Conservation (phyloP, 331 rosid species). For the Stylosanthes scabra region DNA sequence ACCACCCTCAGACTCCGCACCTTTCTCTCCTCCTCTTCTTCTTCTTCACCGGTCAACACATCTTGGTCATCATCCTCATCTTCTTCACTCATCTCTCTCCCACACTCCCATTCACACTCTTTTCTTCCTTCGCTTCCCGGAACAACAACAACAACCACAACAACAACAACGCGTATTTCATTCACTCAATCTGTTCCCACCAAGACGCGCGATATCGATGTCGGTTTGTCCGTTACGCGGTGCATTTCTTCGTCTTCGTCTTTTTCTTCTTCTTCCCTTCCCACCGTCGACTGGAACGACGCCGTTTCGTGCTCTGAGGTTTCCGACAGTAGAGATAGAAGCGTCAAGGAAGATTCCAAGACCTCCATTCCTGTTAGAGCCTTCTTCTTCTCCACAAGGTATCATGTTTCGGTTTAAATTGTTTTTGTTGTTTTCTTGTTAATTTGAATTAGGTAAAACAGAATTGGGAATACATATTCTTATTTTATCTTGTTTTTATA, state of each 20-base stretch:
- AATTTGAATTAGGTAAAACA: constrained; percentile 8
- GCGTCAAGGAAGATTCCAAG: constrained; percentile 49
- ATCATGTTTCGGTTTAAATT: neutral
- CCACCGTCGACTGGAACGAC: constrained; percentile 72
- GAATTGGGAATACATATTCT: neutral
- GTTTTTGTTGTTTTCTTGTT: neutral
- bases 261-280: constrained; percentile 47
- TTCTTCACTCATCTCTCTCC: constrained; percentile 31
- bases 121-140: constrained; percentile 15
- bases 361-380: constrained; percentile 87
- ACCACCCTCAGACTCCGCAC: constrained; percentile 43
- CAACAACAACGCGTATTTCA: constrained; percentile 34
- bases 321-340: constrained; percentile 36
- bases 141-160: neutral
- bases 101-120: constrained; percentile 4
- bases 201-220: constrained; percentile 3
- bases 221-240: constrained; percentile 41
- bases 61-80: constrained; percentile 36
- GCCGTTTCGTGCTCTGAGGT: constrained; percentile 75
- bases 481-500: neutral
- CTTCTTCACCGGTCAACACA: neutral
- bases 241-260: constrained; percentile 48
- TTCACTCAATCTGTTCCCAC: constrained; percentile 5
- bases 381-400: constrained; percentile 91
- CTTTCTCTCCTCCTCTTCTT: constrained; percentile 23